Evolutionary conservation across 345 rosid species (phyloP).

Genomic region (Eucalyptus coolabah): DNA sequence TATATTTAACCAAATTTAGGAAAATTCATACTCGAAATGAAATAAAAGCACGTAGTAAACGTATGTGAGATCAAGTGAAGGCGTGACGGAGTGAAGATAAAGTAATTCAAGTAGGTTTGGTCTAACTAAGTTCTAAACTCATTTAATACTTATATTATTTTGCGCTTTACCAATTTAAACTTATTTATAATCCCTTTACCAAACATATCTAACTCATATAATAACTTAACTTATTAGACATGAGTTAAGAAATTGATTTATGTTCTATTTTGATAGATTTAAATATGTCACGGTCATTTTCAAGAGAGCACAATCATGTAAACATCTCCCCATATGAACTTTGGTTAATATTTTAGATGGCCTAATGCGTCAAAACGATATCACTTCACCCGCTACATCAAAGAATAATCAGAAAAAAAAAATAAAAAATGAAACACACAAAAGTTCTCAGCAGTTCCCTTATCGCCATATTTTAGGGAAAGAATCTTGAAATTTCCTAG

Average conservation of each 20-base stretch:
- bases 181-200: too few relatives aligned
- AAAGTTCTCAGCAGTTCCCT: background rate
- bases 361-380: background rate
- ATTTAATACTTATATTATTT: too few relatives aligned
- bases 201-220: too few relatives aligned
- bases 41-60: too few relatives aligned
- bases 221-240: too few relatives aligned
- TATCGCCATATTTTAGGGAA: background rate
- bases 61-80: too few relatives aligned
- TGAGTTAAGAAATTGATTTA: too few relatives aligned
- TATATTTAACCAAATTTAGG: too few relatives aligned
- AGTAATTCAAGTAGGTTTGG: background rate
- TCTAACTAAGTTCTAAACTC: too few relatives aligned
- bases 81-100: accelerated
- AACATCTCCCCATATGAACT: background rate
- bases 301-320: background rate
- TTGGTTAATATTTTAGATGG: background rate
- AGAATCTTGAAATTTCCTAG: background rate
- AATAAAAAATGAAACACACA: background rate
- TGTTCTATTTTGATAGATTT: background rate
- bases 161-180: too few relatives aligned
- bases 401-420: too few relatives aligned
- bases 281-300: background rate
- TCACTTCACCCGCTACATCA: background rate
- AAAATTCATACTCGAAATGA: too few relatives aligned